Evolutionary conservation across 768 basidiomycete species (phyloP).

Genomic region (Mrakia frigida): DNA sequence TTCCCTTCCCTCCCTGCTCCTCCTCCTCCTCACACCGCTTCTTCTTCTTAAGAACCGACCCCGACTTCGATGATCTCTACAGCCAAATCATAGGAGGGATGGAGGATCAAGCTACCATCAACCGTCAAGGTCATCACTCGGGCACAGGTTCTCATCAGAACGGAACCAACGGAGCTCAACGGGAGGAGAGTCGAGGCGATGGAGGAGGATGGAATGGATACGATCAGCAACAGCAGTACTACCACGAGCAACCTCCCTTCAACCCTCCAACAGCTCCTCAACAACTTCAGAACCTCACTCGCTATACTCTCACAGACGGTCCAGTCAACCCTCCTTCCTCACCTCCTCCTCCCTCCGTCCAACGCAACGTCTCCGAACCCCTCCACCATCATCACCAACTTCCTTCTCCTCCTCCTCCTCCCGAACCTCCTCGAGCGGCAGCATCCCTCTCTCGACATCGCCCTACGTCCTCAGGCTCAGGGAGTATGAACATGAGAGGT

Average conservation of each 20-base stretch:
- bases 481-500: neutral
- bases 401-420: neutral
- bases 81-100: conserved; percentile 10
- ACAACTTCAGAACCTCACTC: neutral
- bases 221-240: neutral
- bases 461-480: neutral
- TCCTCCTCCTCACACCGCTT: neutral
- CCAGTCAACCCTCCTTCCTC: neutral
- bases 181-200: neutral
- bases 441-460: conserved; percentile 1
- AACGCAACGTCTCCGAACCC: neutral
- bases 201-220: neutral
- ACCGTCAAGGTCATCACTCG: neutral
- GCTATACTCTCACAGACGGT: conserved; percentile 9
- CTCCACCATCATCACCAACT: neutral
- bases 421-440: neutral
- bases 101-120: neutral
- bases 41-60: neutral
- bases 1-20: neutral
- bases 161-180: neutral
- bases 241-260: neutral
- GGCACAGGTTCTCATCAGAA: neutral
- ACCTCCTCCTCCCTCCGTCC: neutral
- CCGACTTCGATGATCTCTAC: conserved; percentile 12
- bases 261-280: neutral